Conservation (phyloP, 768 basidiomycete species). For the Russula foetens region DNA sequence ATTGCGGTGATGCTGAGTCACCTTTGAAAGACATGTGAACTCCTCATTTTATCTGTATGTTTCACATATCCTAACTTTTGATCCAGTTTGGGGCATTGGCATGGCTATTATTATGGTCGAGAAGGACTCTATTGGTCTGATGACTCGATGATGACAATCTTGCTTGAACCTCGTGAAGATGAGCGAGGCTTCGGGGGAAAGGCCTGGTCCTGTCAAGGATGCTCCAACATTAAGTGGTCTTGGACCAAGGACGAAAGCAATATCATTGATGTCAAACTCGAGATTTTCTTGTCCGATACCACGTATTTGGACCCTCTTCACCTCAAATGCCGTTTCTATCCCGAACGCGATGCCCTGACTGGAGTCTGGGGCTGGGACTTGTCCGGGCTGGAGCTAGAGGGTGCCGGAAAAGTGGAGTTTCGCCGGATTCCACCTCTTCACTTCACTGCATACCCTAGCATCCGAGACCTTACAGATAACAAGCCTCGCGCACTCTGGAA, state of each 20-base stretch:
- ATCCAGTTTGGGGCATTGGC: conserved; percentile 12
- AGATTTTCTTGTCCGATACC: conserved; percentile 2
- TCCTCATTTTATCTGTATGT: background rate
- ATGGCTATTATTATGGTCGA: conserved; percentile 10
- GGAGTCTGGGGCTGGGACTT: background rate
- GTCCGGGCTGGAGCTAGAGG: background rate
- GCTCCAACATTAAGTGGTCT: conserved; percentile 15
- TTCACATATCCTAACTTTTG: background rate
- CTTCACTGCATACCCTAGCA: conserved; percentile 23
- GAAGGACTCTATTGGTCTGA: background rate
- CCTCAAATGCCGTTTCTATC: background rate
- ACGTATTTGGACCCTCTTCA: background rate
- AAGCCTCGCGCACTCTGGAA: conserved; percentile 26
- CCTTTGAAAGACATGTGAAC: conserved; percentile 8
- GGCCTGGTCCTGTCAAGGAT: conserved; percentile 5
- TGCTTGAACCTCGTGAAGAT: background rate
- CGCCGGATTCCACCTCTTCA: conserved; percentile 22
- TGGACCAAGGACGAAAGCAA: conserved; percentile 13
- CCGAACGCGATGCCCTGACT: conserved; percentile 3
- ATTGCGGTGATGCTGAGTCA: background rate
- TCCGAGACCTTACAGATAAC: conserved; percentile 20
- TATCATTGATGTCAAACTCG: conserved; percentile 10
- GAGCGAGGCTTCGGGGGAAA: conserved; percentile 3
- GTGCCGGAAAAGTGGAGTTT: conserved; percentile 20
- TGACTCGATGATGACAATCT: conserved; percentile 12